These are phyloP conservation scores for Suzukiozyma palmioleophila DNA, from an alignment of 1,139 yeast genomes.

Conservation along the genomic window DNA sequence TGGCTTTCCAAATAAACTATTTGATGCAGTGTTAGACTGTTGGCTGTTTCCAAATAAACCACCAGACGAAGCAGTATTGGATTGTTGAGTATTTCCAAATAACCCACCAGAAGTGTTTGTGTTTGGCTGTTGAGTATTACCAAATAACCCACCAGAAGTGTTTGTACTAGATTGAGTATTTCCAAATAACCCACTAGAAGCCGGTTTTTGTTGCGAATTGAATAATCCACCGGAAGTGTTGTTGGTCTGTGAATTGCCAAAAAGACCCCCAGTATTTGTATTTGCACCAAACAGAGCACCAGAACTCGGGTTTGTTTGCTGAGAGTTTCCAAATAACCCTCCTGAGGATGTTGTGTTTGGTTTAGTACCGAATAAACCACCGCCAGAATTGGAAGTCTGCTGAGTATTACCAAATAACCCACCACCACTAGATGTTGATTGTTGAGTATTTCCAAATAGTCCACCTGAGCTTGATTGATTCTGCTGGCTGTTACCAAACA, in stretches of 20 bases:
- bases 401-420: slow-evolving; percentile 17
- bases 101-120: slow-evolving; percentile 11
- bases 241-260: slow-evolving; percentile 16
- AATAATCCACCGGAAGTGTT: slow-evolving; percentile 12
- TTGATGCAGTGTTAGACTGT: slow-evolving; percentile 5
- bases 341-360: slow-evolving; percentile 7
- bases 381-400: slow-evolving; percentile 8
- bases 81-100: slow-evolving; percentile 13
- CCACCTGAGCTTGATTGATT: slow-evolving; percentile 11
- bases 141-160: slow-evolving; percentile 8
- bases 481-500: slow-evolving; percentile 13
- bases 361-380: slow-evolving; percentile 16
- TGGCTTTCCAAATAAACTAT: slow-evolving; percentile 5
- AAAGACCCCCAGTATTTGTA: slow-evolving; percentile 13
- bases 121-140: slow-evolving; percentile 3
- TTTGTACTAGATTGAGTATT: slow-evolving; percentile 5
- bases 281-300: background rate
- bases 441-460: slow-evolving; percentile 10
- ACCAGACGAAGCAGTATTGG: slow-evolving; percentile 6
- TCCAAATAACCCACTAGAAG: slow-evolving; percentile 17
- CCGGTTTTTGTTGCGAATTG: slow-evolving; percentile 6
- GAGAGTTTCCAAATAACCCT: slow-evolving; percentile 14
- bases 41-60: slow-evolving; percentile 16
- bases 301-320: slow-evolving; percentile 1
- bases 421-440: slow-evolving; percentile 6